Conservation (phyloP, 2,329 filamentous ascomycete species). For the Torrubiellomyces zombiae region DNA sequence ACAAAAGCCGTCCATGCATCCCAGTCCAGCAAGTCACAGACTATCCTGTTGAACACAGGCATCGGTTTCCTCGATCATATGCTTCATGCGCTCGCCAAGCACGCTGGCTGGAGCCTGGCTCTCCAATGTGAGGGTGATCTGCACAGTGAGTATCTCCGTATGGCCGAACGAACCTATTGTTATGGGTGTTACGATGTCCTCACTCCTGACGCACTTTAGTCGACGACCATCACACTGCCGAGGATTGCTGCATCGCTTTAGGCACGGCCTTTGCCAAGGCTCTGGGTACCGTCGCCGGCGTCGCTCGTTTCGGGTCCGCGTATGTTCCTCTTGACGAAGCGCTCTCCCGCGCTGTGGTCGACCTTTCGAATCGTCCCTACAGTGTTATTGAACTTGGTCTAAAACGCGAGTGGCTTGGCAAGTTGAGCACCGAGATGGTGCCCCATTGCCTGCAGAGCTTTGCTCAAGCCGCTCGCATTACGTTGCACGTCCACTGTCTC, state of each 20-base stretch:
- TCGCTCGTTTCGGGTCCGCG: slow-evolving; percentile 80
- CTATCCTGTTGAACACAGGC: slow-evolving; percentile 76
- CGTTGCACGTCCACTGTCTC: slow-evolving; percentile 87
- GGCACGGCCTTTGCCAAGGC: slow-evolving; percentile 71
- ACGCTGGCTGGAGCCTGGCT: slow-evolving; percentile 82
- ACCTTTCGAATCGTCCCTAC: slow-evolving; percentile 85
- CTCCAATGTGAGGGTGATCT: slow-evolving; percentile 76
- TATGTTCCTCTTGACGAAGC: slow-evolving; percentile 94
- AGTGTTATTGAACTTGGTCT: slow-evolving; percentile 71
- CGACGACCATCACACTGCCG: slow-evolving; percentile 96
- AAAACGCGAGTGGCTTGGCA: slow-evolving; percentile 81
- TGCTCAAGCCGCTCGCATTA: slow-evolving; percentile 75
- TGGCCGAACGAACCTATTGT: background rate
- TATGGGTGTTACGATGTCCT: background rate
- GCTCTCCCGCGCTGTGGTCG: slow-evolving; percentile 81
- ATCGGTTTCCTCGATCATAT: slow-evolving; percentile 98
- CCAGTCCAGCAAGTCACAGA: slow-evolving; percentile 69
- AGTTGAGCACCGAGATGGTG: slow-evolving; percentile 90
- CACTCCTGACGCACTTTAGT: slow-evolving; percentile 33
- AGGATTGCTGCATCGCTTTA: slow-evolving; percentile 86
- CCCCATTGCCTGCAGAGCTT: slow-evolving; percentile 92
- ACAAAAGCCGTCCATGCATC: slow-evolving; percentile 59
- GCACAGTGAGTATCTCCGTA: slow-evolving; percentile 48
- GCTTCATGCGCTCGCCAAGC: slow-evolving; percentile 91
- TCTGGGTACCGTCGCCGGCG: slow-evolving; percentile 60